Evolutionary conservation across 176 grass and related monocot species (phyloP).

Genomic region (Aegilops bicornis): DNA sequence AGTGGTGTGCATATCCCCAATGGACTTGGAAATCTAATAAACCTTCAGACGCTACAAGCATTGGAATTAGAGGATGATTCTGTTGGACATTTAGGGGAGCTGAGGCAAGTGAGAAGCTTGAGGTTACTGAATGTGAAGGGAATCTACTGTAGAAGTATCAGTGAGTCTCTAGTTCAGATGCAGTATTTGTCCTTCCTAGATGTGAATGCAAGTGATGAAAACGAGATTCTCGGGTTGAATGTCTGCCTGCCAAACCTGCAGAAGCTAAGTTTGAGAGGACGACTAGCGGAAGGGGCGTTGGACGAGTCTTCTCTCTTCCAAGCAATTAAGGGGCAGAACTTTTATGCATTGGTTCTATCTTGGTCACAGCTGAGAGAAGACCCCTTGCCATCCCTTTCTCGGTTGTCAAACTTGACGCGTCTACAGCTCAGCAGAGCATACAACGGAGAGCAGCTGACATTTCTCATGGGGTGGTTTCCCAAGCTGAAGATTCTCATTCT

Average conservation of each 20-base stretch:
- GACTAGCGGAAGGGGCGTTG: background rate
- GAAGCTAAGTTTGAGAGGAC: background rate
- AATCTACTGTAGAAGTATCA: background rate
- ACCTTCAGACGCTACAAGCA: background rate
- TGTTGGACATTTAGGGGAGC: background rate
- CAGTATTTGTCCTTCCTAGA: background rate
- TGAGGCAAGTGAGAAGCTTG: background rate
- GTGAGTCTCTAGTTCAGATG: background rate
- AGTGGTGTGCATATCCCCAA: no score
- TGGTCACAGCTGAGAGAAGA: background rate
- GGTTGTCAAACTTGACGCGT: background rate
- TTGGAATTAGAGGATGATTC: background rate
- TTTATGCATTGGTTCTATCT: fast-evolving
- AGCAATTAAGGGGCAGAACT: background rate
- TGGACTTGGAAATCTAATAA: background rate
- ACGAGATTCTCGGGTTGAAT: background rate
- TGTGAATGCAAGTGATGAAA: background rate
- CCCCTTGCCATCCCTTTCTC: background rate
- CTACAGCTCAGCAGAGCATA: background rate
- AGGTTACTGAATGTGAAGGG: background rate
- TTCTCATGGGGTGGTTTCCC: background rate
- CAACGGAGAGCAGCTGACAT: background rate
- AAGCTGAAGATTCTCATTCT: background rate
- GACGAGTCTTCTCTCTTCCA: background rate
- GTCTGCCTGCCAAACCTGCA: background rate